A percentile compares a stretch with the other conserved stretches of the same genome.
Evolutionary conservation across 139 green algal species (phyloP).

Genomic region (Tetradesmus obliquus): DNA sequence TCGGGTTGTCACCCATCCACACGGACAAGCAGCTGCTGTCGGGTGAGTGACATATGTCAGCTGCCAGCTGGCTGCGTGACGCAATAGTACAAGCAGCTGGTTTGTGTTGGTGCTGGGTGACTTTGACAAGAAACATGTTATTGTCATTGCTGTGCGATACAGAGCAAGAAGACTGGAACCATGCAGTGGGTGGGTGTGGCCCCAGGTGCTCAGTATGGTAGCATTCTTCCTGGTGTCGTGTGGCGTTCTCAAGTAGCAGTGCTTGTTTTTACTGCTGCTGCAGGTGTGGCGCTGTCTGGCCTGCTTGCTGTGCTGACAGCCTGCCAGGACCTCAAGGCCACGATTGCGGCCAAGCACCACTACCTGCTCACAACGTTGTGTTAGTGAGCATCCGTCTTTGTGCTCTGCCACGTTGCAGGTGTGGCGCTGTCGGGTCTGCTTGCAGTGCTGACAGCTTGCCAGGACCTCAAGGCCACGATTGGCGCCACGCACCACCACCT

Average conservation of each 20-base stretch:
- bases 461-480: conserved; percentile 80
- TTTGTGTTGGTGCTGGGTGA: background rate
- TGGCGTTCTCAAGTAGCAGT: background rate
- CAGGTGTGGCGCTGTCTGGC: conserved; percentile 84
- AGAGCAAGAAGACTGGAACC: too few species aligned
- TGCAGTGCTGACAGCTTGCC: conserved; percentile 75
- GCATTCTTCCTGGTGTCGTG: too few species aligned
- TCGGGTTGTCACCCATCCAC: conserved; percentile 93
- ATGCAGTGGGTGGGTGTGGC: too few species aligned
- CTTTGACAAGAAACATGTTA: background rate
- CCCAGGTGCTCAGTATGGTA: too few species aligned
- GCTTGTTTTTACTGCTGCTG: background rate
- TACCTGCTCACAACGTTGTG: conserved; percentile 76
- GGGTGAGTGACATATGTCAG: conserved; percentile 42
- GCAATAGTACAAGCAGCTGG: background rate
- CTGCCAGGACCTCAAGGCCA: conserved; percentile 77
- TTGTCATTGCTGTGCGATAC: background rate
- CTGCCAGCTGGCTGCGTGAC: background rate
- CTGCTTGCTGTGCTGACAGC: conserved; percentile 66
- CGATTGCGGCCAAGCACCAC: conserved; percentile 86
- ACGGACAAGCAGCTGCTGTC: conserved; percentile 91
- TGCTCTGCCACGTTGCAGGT: conserved; percentile 48
- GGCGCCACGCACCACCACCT: conserved; percentile 91
- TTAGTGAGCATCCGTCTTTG: background rate
- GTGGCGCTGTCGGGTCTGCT: conserved; percentile 87